phyloP scores from a whole-genome alignment of 2,329 filamentous ascomycete species.

The Nannizziopsis barbatae region DNA sequence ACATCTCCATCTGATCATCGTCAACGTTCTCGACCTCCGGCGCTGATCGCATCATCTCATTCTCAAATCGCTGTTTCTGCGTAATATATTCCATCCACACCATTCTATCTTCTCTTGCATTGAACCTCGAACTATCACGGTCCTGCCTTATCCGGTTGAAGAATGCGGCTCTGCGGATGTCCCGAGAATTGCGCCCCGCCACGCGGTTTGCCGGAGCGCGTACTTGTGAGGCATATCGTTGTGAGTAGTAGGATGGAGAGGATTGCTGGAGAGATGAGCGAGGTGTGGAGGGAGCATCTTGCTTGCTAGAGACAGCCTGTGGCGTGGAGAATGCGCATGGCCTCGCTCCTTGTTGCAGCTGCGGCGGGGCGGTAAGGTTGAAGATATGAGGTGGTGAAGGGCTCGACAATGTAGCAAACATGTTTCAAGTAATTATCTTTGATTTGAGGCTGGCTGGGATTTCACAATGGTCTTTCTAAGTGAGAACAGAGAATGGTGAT shows the following conservation, averaged over 20 bases:
- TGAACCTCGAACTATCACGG: conserved; percentile 30
- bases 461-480: background rate
- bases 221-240: conserved; percentile 28
- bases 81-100: conserved; percentile 34
- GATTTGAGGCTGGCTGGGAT: background rate
- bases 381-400: conserved; percentile 2
- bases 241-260: conserved; percentile 22
- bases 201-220: conserved; percentile 25
- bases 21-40: conserved; percentile 19
- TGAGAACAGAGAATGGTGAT: too few species aligned
- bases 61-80: conserved; percentile 31
- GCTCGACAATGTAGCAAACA: conserved; percentile 5
- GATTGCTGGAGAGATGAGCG: background rate
- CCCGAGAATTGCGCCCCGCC: conserved; percentile 20
- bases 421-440: background rate
- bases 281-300: background rate
- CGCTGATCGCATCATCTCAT: conserved; percentile 27
- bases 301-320: background rate
- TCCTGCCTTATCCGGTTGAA: conserved; percentile 33
- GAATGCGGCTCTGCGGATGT: conserved; percentile 30
- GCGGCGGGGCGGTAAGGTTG: background rate
- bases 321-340: background rate
- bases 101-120: conserved; percentile 34
- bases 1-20: conserved; percentile 4
- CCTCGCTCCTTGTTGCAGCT: background rate